Percentiles rank a stretch among this genome's conserved stretches.
Evolutionary conservation across 345 rosid genomes (phyloP).

Genomic region (Psidium friedrichsthalianum): DNA sequence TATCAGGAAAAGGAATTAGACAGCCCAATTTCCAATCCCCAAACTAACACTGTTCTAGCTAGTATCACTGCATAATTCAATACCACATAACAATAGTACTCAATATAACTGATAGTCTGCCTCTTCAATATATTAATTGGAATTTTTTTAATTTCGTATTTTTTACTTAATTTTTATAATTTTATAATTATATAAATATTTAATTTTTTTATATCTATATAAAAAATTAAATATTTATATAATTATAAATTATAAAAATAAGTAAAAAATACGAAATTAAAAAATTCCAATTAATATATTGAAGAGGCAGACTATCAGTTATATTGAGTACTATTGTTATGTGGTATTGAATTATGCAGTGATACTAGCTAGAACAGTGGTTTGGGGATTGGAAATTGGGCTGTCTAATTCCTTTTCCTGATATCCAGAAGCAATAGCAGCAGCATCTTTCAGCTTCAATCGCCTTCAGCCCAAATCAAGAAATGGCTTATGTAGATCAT

Average conservation of each 20-base stretch:
- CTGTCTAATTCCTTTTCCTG: neutral
- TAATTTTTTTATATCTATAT: too few species aligned
- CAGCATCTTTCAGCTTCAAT: neutral
- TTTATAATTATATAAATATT: too few species aligned
- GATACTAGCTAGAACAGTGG: neutral
- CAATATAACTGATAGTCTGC: neutral
- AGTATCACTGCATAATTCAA: neutral
- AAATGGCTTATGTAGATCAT: conserved; percentile 93
- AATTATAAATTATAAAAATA: too few species aligned
- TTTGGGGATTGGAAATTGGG: neutral
- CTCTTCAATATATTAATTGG: too few species aligned
- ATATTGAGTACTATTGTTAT: neutral
- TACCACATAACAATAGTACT: neutral
- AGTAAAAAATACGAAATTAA: too few species aligned
- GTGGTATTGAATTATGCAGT: neutral
- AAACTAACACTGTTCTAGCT: neutral
- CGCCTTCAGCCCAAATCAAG: neutral
- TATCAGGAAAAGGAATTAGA: neutral
- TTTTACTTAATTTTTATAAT: too few species aligned
- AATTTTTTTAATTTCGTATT: too few species aligned
- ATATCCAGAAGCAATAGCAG: neutral
- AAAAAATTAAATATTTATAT: too few species aligned
- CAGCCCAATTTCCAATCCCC: neutral
- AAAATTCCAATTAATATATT: too few species aligned
- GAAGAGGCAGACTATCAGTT: neutral